A percentile compares a stretch with the other conserved stretches of the same genome.
Evolutionary conservation across 73 alveolate genomes (phyloP).

Genomic region (Paramecium biaurelia): DNA sequence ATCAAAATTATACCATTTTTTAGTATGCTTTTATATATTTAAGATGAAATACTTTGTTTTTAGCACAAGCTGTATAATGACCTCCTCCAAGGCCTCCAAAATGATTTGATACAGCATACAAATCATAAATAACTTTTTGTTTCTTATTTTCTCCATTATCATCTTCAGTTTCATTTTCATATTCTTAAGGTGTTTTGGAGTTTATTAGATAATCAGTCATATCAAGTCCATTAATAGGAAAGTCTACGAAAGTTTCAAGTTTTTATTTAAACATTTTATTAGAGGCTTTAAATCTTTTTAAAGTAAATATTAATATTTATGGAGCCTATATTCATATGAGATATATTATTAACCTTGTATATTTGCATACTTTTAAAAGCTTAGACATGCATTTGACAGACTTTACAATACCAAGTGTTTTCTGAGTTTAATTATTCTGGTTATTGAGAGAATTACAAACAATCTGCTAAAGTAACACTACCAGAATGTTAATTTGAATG

Average conservation of each 20-base stretch:
- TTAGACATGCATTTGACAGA: slow-evolving; percentile 83
- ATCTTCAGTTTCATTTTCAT: slow-evolving; percentile 57
- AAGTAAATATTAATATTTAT: slow-evolving; percentile 77
- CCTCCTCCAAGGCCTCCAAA: slow-evolving; percentile 79
- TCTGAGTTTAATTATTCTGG: slow-evolving; percentile 81
- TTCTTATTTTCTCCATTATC: slow-evolving; percentile 16
- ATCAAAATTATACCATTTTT: slow-evolving; percentile 44
- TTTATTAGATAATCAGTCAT: slow-evolving; percentile 65
- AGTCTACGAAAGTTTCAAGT: slow-evolving; percentile 74
- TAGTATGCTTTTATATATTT: background rate
- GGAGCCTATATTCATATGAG: slow-evolving; percentile 76
- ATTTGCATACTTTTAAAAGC: slow-evolving; percentile 72
- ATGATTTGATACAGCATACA: slow-evolving; percentile 78
- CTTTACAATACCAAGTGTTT: slow-evolving; percentile 90
- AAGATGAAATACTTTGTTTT: slow-evolving; percentile 52
- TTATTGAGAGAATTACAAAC: slow-evolving; percentile 37
- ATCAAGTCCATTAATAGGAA: slow-evolving; percentile 69
- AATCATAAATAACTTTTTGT: slow-evolving; percentile 65
- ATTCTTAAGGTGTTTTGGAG: slow-evolving; percentile 45
- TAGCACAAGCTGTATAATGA: slow-evolving; percentile 80
- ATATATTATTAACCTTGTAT: background rate
- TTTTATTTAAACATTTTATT: slow-evolving; percentile 67
- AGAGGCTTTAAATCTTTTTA: slow-evolving; percentile 81
- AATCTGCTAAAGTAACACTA: slow-evolving; percentile 13
- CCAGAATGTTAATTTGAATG: background rate